Percentiles rank a stretch among this genome's conserved stretches.
Conservation (phyloP, 768 basidiomycete genomes). For the Suillus subaureus region DNA sequence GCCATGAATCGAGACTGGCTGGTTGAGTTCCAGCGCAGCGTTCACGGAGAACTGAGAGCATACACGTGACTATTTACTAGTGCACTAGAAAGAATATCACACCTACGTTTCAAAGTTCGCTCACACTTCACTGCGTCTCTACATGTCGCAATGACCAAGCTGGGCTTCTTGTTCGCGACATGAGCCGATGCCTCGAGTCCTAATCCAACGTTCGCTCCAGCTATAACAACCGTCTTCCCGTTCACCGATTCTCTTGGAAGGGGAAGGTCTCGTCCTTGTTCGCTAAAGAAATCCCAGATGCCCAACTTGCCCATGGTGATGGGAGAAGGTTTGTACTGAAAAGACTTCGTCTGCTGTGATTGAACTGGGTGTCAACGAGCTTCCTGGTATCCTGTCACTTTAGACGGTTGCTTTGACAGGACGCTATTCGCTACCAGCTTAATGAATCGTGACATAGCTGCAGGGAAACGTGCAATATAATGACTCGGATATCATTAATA, state of each 20-base stretch:
- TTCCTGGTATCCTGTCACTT: not conserved
- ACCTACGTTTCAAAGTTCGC: conserved; percentile 21
- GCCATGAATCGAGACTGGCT: conserved; percentile 26
- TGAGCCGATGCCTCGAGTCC: conserved; percentile 34
- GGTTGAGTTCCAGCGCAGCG: not conserved
- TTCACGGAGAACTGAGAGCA: conserved; percentile 15
- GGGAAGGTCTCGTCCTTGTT: conserved; percentile 24
- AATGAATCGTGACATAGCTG: not conserved
- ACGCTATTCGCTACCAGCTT: not conserved
- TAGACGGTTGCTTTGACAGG: not conserved
- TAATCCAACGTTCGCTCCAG: conserved; percentile 50
- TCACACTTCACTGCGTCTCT: conserved; percentile 32
- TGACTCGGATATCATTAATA: not conserved
- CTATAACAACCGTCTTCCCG: conserved; percentile 52
- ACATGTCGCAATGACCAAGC: conserved; percentile 36
- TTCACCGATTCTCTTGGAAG: conserved; percentile 24
- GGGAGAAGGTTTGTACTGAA: not conserved
- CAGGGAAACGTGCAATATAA: not conserved
- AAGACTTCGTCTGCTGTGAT: not conserved
- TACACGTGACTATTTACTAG: conserved; percentile 14
- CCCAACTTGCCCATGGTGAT: not conserved
- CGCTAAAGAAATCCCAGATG: conserved; percentile 26
- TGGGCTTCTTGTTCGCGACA: conserved; percentile 35
- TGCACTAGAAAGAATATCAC: not conserved
- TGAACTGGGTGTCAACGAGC: not conserved